A percentile compares a stretch with the other conserved stretches of the same genome.
phyloP scores from a whole-genome alignment of 345 rosid species.

The Excoecaria agallocha region DNA sequence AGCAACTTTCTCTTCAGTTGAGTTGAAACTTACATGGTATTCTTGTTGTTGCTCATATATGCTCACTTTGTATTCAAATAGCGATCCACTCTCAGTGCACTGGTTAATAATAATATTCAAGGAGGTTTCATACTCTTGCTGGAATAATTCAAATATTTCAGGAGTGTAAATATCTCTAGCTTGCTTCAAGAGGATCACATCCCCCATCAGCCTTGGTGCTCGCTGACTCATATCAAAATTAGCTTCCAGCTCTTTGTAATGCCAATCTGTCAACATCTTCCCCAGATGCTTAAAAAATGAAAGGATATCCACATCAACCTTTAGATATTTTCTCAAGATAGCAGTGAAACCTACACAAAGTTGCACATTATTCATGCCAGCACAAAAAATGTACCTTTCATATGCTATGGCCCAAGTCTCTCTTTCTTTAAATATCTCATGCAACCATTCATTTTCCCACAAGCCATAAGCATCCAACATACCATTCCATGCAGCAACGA shows the following conservation, averaged over 20 bases:
- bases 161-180: slow-evolving; percentile 30
- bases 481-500: slow-evolving; percentile 31
- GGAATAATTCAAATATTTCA: slow-evolving; percentile 30
- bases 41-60: slow-evolving; percentile 22
- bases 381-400: slow-evolving; percentile 33
- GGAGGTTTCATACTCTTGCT: slow-evolving; percentile 30
- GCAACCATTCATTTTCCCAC: slow-evolving; percentile 32
- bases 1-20: slow-evolving; percentile 16
- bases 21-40: slow-evolving; percentile 21
- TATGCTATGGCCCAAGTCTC: slow-evolving; percentile 39
- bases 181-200: slow-evolving; percentile 36
- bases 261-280: slow-evolving; percentile 31
- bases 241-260: slow-evolving; percentile 36
- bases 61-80: slow-evolving; percentile 29
- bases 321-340: slow-evolving; percentile 29
- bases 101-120: slow-evolving; percentile 32
- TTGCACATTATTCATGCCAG: slow-evolving; percentile 22
- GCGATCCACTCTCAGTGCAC: slow-evolving; percentile 16
- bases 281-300: slow-evolving; percentile 33
- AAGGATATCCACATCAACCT: slow-evolving; percentile 28
- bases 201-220: slow-evolving; percentile 28
- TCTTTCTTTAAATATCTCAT: slow-evolving; percentile 26
- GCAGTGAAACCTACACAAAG: slow-evolving; percentile 21
- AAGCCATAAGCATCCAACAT: slow-evolving; percentile 29
- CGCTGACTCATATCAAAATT: slow-evolving; percentile 31